phyloP scores from a whole-genome alignment of 306 rosid genomes.

The Sophora flavescens region DNA sequence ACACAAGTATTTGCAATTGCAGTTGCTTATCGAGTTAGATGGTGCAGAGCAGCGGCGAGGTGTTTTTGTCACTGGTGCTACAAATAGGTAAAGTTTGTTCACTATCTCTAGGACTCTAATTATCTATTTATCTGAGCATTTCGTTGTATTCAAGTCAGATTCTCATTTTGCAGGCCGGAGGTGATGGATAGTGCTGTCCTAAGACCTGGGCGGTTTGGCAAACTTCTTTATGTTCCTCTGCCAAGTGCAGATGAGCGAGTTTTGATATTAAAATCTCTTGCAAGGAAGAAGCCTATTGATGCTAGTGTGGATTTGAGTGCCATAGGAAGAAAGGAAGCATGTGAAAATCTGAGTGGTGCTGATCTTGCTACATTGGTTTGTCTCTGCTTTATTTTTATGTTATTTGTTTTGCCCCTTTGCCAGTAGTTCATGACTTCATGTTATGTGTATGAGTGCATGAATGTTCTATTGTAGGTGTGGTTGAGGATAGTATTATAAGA shows the following conservation, averaged over 20 bases:
- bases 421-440: no score
- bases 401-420: no score
- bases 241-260: conserved; percentile 69
- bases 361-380: conserved; percentile 83
- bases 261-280: conserved; percentile 71
- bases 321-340: conserved; percentile 67
- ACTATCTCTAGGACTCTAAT: background rate
- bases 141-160: conserved; percentile 26
- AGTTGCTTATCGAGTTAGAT: conserved; percentile 65
- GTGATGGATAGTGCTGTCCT: conserved; percentile 79
- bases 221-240: conserved; percentile 77
- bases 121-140: conserved; percentile 2
- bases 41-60: conserved; percentile 83
- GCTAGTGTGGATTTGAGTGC: conserved; percentile 61
- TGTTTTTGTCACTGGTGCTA: conserved; percentile 94
- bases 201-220: conserved; percentile 85
- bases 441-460: no score
- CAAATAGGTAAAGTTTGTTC: conserved; percentile 71
- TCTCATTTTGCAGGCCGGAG: conserved; percentile 70
- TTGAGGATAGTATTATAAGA: background rate
- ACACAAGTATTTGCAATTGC: conserved; percentile 38
- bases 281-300: conserved; percentile 70
- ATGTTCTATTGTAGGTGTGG: background rate
- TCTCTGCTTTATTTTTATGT: conserved; percentile 19
- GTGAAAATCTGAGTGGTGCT: conserved; percentile 83